Base-by-base conservation (phyloP, 345 rosid genomes). In the Aurinia saxatilis region DNA sequence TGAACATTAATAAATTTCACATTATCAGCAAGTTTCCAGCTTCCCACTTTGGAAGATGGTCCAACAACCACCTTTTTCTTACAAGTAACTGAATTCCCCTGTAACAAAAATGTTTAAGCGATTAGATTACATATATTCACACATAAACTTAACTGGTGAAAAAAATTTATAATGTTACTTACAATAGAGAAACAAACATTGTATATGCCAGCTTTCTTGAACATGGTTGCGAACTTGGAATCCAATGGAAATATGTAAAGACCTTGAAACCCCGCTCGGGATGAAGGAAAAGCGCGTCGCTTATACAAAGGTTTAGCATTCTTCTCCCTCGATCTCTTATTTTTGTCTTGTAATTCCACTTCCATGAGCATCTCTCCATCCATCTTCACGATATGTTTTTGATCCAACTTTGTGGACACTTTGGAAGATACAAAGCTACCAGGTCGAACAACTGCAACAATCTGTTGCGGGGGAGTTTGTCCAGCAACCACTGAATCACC, bases 391-490 rank as follows among this genome's bases (percentile, higher is more conserved):
- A 88, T 77, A 41, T 71, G 57, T 71, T 69, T 85, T 61, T 82
- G 90, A 7, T 80, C 81, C 75, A 84, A 71, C 13, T 31, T 66
- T 41, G 60, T 74, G 6, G 67, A 72, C 47, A 47, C 34, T 50
- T 58, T 58, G 10, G 83, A 63, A 50, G 77, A 53, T 41, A 23
- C 2, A 13, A 73, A 79, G 73, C 66, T 73, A 29, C 52, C 73
- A 14, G 92, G 90, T 44, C 87, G 84, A 69, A 85, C 52, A 74
- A 83, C 90, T 6, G 92, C 96, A 40, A 85, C 84, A 48, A 88
- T 75, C 55, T 76, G 74, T 19, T 30, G n/a, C 1, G 88, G 90
- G 23, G 79, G 82, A 47, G 41, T 33, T 42, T 61, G 40, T 29
- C 90, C 90, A 72, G 85, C 90, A 57, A 7, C 11, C 37, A 83